Base-by-base conservation (phyloP, 805 yeast species). In the Myxozyma monticola region DNA sequence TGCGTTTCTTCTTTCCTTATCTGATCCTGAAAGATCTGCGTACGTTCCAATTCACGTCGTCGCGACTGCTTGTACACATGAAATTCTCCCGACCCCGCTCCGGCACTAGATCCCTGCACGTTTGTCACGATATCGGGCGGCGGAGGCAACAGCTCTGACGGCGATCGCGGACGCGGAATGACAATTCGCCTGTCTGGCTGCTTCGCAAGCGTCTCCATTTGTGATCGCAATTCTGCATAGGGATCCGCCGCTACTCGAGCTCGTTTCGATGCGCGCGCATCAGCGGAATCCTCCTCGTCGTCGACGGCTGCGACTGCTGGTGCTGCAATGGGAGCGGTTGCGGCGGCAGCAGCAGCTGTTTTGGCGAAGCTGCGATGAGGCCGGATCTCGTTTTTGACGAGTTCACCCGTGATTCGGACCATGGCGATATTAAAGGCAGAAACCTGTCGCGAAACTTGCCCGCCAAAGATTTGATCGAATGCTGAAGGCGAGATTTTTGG, bases 71-170 rank as follows among this genome's bases (percentile, higher is more conserved):
- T 68, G 56, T 64, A 68, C 18, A 63, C 59, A 51, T 68, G 71
- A 48, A 68, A 68, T 45, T 68, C 71, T n/a, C 71, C 71, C 1
- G 71, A 64, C 7, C 71, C 68, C 3, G 71, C 68, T n/a, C 67
- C 72, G 4, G 71, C 61, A 41, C 63, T 62, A 3, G 69, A 62
- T 7, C 71, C 68, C 15, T 64, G 59, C 15, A 64, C 61, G 36
- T 64, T 63, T 28, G 49, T 53, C 15, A 65, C 57, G 25, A 66
- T 49, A 21, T 61, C 69, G n/a, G 62, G 63, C 28, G 62, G 67
- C 17, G 62, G 60, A 18, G 64, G 42, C 37, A 28, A 29, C 20
- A 39, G 29, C n/a, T 29, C 42, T 9, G 46, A 38, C 35, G 48
- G 56, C 15, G 51, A 31, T 4, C 28, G 45, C 17, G 57, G 52